A percentile compares a stretch with the other conserved stretches of the same genome.
These are phyloP conservation scores for Pelargonium cotyledonis DNA, from an alignment of 441 rosid genomes.

Conservation along the genomic window DNA sequence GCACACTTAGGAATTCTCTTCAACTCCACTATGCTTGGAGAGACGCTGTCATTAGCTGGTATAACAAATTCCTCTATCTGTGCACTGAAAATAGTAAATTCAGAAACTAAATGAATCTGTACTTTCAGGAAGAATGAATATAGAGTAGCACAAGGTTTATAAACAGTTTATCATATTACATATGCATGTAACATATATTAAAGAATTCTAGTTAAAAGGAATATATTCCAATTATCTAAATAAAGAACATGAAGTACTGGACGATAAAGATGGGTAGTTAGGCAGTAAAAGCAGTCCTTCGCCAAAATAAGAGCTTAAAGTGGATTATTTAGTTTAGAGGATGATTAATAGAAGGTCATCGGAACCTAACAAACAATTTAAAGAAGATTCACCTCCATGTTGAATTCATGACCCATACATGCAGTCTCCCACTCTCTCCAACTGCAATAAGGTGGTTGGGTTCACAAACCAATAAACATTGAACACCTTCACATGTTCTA, in stretches of 20 bases:
- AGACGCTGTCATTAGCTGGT: constrained; percentile 34
- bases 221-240: not conserved
- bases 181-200: too few relatives aligned
- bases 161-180: too few relatives aligned
- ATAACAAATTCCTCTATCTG: constrained; percentile 45
- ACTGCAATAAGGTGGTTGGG: constrained; percentile 59
- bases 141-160: constrained; percentile 9
- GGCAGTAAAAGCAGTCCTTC: not conserved
- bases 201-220: not conserved
- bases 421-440: constrained; percentile 64
- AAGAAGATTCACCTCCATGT: constrained; percentile 62
- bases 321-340: constrained; percentile 1
- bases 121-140: constrained; percentile 6
- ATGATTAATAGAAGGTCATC: constrained; percentile 5
- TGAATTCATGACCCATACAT: constrained; percentile 74
- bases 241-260: constrained; percentile 7
- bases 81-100: constrained; percentile 46
- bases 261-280: constrained; percentile 4
- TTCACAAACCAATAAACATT: constrained; percentile 55
- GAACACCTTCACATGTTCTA: constrained; percentile 46
- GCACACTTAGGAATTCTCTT: constrained; percentile 61
- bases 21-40: constrained; percentile 60
- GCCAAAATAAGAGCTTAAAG: constrained; percentile 14
- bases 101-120: constrained; percentile 15
- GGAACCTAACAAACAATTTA: constrained; percentile 12